phyloP scores from a whole-genome alignment of 2,329 filamentous ascomycete species.

The Venturia oleaginea region DNA sequence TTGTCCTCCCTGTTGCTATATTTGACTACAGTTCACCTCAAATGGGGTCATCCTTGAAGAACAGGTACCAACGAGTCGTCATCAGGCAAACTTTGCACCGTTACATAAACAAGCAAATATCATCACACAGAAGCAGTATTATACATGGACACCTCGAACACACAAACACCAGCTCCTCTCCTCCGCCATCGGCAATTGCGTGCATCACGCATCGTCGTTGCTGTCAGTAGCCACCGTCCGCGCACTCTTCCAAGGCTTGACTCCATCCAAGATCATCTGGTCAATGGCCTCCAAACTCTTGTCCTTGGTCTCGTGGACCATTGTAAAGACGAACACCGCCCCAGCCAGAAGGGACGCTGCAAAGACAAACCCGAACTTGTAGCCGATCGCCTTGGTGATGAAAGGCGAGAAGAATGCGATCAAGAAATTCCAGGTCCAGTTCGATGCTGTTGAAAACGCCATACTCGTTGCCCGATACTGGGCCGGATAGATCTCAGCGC shows the following conservation, averaged over 20 bases:
- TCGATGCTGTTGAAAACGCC: slow-evolving; percentile 35
- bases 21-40: neutral
- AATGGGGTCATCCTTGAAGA: neutral
- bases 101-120: neutral
- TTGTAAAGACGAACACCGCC: slow-evolving; percentile 62
- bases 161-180: too few relatives aligned
- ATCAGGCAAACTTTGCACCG: neutral
- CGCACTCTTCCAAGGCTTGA: slow-evolving; percentile 52
- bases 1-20: neutral
- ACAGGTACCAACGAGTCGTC: neutral
- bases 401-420: slow-evolving; percentile 68
- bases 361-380: slow-evolving; percentile 67
- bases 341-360: slow-evolving; percentile 60
- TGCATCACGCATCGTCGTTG: neutral
- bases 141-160: neutral
- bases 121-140: neutral
- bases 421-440: slow-evolving; percentile 35
- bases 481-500: slow-evolving; percentile 56
- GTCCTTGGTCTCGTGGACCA: slow-evolving; percentile 65
- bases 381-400: slow-evolving; percentile 62
- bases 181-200: too few relatives aligned
- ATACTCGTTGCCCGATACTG: slow-evolving; percentile 39
- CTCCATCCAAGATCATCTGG: slow-evolving; percentile 60
- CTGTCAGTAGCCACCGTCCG: neutral
- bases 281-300: slow-evolving; percentile 71